Base-by-base conservation (phyloP, 1,284 basidiomycete species). In the Ceratobasidium sp. region DNA sequence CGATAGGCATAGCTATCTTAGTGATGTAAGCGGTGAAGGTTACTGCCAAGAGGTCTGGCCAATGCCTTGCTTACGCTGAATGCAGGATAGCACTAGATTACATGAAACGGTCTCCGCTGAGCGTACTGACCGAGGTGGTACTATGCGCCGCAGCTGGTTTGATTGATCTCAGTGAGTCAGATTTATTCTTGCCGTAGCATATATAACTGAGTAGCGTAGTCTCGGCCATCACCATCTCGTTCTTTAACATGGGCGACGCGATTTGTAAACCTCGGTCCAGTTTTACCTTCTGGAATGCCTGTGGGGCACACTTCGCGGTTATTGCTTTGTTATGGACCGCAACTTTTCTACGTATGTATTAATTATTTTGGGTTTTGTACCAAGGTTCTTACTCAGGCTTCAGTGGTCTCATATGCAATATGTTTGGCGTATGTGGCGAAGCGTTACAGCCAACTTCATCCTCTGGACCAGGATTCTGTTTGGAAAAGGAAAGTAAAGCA, bases 271-370 rank as follows among this genome's bases (percentile, higher is more conserved):
- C 49, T 33, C 27, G 30, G 7, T n/a, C 36, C 52, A 33, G 25
- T 11, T 29, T 21, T 29, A 29, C 23, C 4, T 42, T 54, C n/a
- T 64, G 60, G 60, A 64, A 54, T 36, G 6, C 49, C 16, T 64
- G 60, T 30, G 50, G 60, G 9, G 60, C 60, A n/a, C 49, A 53
- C 41, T 52, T 53, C 42, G 60, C 60, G 13, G 47, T 42, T 30
- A 23, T 64, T 8, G 33, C 39, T 27, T 29, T 64, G 19, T 30
- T 64, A 30, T 64, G 60, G 60, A 64, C 60, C 49, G 2, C 60
- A 2, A 44, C 60, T 36, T 53, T 54, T 50, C 33, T 64, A 49
- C 47, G 60, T 64, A 29, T 27, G 60, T 36, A 13, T 3, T 44
- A 8, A 50, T 13, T 30, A 14, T 6, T 14, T n/a, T n/a, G 8